Evolutionary conservation across 306 rosid species (phyloP).

Genomic region (Corylus avellana): DNA sequence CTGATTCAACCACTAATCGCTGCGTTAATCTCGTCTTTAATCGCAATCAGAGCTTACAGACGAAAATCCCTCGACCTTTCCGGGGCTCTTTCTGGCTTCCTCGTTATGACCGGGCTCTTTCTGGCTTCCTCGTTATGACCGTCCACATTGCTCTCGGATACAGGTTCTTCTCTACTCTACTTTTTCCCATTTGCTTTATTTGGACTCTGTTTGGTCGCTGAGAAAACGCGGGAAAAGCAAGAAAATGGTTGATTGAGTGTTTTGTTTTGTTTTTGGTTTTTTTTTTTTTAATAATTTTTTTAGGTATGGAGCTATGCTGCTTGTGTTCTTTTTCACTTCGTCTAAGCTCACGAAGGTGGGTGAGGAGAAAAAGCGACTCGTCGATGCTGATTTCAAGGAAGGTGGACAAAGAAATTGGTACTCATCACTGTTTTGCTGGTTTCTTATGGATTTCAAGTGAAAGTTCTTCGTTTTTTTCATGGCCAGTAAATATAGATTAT

Average conservation of each 20-base stretch:
- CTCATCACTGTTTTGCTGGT: background rate
- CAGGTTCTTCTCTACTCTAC: slow-evolving; percentile 41
- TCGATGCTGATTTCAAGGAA: slow-evolving; percentile 79
- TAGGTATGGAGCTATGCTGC: slow-evolving; percentile 78
- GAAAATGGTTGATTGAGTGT: background rate
- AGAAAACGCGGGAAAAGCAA: background rate
- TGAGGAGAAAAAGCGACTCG: slow-evolving; percentile 61
- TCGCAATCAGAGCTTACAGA: slow-evolving; percentile 56
- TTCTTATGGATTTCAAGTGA: background rate
- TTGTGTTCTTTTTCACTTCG: slow-evolving; percentile 78
- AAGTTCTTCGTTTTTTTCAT: background rate
- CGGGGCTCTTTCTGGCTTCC: slow-evolving; percentile 78
- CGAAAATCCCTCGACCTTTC: slow-evolving; percentile 74
- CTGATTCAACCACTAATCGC: slow-evolving; percentile 53
- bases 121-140: slow-evolving; percentile 71
- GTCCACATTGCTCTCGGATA: slow-evolving; percentile 59
- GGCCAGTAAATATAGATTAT: background rate
- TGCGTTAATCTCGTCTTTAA: slow-evolving; percentile 35
- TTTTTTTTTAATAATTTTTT: too few species aligned
- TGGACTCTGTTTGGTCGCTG: background rate
- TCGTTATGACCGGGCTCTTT: too few species aligned
- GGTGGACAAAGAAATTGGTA: slow-evolving; percentile 97
- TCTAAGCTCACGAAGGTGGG: slow-evolving; percentile 79
- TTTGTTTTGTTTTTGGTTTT: background rate
- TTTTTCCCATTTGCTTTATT: background rate